Conservation (phyloP, 83 land plant genomes). For the Picea abies region DNA sequence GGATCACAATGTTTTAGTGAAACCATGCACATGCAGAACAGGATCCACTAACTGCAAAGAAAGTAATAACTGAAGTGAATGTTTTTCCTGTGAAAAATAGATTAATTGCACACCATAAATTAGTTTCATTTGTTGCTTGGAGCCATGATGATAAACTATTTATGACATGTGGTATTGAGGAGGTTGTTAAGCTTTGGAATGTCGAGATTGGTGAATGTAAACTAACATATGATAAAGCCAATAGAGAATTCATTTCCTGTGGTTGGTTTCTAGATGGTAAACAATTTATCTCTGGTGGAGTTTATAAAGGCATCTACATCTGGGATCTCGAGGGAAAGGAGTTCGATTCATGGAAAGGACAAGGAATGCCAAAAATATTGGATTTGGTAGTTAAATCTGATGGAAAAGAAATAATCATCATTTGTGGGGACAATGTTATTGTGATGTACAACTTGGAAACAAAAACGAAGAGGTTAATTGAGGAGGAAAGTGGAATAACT, state of each 20-base stretch:
- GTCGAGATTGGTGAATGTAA: constrained; percentile 74
- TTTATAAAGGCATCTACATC: constrained; percentile 80
- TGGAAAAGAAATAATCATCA: constrained; percentile 75
- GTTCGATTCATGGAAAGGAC: constrained; percentile 85
- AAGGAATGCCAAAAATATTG: constrained; percentile 64
- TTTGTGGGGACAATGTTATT: constrained; percentile 67
- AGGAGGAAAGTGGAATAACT: constrained; percentile 75
- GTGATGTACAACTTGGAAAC: constrained; percentile 68
- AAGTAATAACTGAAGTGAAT: constrained; percentile 57
- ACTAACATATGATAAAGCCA: constrained; percentile 66
- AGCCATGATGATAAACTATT: constrained; percentile 87
- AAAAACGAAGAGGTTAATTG: constrained; percentile 65
- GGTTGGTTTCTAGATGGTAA: constrained; percentile 92
- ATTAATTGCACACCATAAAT: constrained; percentile 70
- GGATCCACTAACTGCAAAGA: too few species aligned
- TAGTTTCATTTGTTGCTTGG: constrained; percentile 84
- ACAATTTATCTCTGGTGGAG: constrained; percentile 59
- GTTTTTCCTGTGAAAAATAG: constrained; percentile 51
- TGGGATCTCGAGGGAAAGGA: constrained; percentile 93
- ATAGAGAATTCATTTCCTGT: constrained; percentile 73
- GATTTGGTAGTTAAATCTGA: constrained; percentile 81
- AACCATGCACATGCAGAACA: too few species aligned
- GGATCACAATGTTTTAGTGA: too few species aligned
- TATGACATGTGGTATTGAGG: constrained; percentile 92
- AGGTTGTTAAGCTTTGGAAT: constrained; percentile 83